Evolutionary conservation across 1,284 basidiomycete species (phyloP).

Genomic region (Austroboletus novae-zelandiae): DNA sequence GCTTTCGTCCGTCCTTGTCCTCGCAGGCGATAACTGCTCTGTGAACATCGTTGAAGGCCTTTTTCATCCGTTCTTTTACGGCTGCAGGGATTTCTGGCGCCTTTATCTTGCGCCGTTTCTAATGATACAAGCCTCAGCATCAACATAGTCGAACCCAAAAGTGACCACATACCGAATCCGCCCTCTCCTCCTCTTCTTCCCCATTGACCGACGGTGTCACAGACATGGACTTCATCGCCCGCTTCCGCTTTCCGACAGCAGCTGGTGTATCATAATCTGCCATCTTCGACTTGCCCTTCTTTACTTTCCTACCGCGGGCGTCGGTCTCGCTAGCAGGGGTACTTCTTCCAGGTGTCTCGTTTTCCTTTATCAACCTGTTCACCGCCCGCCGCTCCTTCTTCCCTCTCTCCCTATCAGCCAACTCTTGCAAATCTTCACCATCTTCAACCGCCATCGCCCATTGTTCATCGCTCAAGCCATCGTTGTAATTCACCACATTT

Average conservation of each 20-base stretch:
- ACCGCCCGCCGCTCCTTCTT: constrained; percentile 59
- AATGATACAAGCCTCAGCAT: constrained; percentile 1
- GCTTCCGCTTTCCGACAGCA: constrained; percentile 64
- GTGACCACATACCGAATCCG: constrained; percentile 49
- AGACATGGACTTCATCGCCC: constrained; percentile 69
- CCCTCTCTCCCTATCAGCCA: constrained; percentile 60
- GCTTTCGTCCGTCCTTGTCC: constrained; percentile 71
- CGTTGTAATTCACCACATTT: constrained; percentile 89
- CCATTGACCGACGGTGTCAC: constrained; percentile 72
- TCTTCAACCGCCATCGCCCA: constrained; percentile 90
- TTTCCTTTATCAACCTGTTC: constrained; percentile 52
- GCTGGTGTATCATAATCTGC: constrained; percentile 50
- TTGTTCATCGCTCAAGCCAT: constrained; percentile 92
- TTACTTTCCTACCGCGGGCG: constrained; percentile 55
- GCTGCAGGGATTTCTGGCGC: constrained; percentile 50
- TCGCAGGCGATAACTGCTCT: constrained; percentile 76
- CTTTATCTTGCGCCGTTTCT: constrained; percentile 81
- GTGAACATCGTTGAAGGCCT: constrained; percentile 78
- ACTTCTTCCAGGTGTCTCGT: constrained; percentile 50
- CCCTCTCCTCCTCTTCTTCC: constrained; percentile 65
- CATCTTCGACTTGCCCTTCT: constrained; percentile 65
- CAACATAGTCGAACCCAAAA: background rate
- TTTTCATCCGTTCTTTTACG: constrained; percentile 78
- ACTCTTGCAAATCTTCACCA: constrained; percentile 81
- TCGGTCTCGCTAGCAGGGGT: constrained; percentile 65